These are phyloP conservation scores for Phylloporus arenicola DNA, from an alignment of 768 basidiomycete species.

Conservation along the genomic window DNA sequence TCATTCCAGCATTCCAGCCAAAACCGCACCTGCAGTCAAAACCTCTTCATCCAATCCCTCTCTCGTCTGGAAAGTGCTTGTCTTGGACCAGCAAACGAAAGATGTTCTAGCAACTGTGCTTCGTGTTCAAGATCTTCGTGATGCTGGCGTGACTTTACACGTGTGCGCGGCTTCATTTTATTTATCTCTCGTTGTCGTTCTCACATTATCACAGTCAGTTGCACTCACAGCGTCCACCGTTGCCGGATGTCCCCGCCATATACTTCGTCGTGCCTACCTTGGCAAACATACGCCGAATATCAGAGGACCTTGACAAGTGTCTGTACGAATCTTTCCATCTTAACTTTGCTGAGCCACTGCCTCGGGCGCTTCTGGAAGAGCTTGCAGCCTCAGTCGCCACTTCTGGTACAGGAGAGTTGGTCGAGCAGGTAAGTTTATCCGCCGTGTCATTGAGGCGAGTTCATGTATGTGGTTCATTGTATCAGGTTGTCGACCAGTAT, in stretches of 20 bases:
- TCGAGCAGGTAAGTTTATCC: constrained; percentile 56
- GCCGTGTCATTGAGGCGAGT: not conserved
- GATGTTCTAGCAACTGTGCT: constrained; percentile 94
- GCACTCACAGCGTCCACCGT: constrained; percentile 79
- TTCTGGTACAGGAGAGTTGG: constrained; percentile 75
- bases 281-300: constrained; percentile 82
- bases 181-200: not conserved
- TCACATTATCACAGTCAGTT: constrained; percentile 59
- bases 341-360: constrained; percentile 91
- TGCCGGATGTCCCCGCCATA: constrained; percentile 93
- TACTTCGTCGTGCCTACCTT: constrained; percentile 94
- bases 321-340: constrained; percentile 92
- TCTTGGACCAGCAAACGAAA: constrained; percentile 92
- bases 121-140: constrained; percentile 92
- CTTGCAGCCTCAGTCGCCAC: constrained; percentile 83
- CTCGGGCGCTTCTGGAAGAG: constrained; percentile 87
- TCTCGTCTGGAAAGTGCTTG: constrained; percentile 93
- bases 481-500: constrained; percentile 90
- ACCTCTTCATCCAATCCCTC: constrained; percentile 53
- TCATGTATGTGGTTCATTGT: not conserved
- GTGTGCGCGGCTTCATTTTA: constrained; percentile 56
- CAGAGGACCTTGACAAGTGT: constrained; percentile 83
- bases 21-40: constrained; percentile 41
- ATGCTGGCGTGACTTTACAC: constrained; percentile 95
- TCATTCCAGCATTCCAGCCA: constrained; percentile 10